A percentile compares a stretch with the other conserved stretches of the same genome.
phyloP scores from a whole-genome alignment of 139 green algal species.

The Closterium sp. region DNA sequence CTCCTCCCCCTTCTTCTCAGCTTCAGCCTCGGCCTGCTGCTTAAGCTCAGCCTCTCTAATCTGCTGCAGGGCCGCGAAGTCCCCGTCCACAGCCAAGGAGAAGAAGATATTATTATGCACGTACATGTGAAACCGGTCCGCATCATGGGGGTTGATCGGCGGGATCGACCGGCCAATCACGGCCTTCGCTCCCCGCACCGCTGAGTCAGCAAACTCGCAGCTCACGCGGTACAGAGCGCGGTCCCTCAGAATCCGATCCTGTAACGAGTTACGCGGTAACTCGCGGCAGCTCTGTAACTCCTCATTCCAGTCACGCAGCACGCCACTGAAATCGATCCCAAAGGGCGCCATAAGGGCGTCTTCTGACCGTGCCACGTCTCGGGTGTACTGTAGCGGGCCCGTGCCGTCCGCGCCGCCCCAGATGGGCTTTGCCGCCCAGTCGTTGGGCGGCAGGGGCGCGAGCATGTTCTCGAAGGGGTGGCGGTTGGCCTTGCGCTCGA shows the following conservation, averaged over 20 bases:
- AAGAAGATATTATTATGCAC: slow-evolving; percentile 55
- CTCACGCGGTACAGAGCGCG: slow-evolving; percentile 34
- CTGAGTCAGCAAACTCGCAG: slow-evolving; percentile 48
- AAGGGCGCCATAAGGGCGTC: slow-evolving; percentile 41
- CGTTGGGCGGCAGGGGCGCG: slow-evolving; percentile 28
- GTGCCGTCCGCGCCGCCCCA: neutral
- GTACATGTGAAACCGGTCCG: slow-evolving; percentile 53
- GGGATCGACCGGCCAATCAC: slow-evolving; percentile 45
- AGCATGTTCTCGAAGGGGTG: slow-evolving; percentile 52
- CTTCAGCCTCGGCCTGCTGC: slow-evolving; percentile 12
- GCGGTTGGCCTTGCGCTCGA: slow-evolving; percentile 31
- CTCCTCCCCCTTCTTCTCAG: neutral
- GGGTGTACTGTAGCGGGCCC: slow-evolving; percentile 19
- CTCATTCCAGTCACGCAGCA: slow-evolving; percentile 50
- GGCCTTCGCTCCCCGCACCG: slow-evolving; percentile 42
- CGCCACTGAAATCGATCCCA: slow-evolving; percentile 14
- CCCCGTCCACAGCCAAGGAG: slow-evolving; percentile 32
- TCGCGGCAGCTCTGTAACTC: slow-evolving; percentile 41
- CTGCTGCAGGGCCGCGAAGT: slow-evolving; percentile 45
- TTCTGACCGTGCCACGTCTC: slow-evolving; percentile 34
- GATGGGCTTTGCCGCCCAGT: slow-evolving; percentile 30
- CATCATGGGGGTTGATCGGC: slow-evolving; percentile 45
- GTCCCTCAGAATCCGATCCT: slow-evolving; percentile 47
- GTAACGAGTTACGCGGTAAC: slow-evolving; percentile 20
- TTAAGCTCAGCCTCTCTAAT: slow-evolving; percentile 32